Base-by-base conservation (phyloP, 2,329 filamentous ascomycete genomes). In the Scolecobasidium constrictum region DNA sequence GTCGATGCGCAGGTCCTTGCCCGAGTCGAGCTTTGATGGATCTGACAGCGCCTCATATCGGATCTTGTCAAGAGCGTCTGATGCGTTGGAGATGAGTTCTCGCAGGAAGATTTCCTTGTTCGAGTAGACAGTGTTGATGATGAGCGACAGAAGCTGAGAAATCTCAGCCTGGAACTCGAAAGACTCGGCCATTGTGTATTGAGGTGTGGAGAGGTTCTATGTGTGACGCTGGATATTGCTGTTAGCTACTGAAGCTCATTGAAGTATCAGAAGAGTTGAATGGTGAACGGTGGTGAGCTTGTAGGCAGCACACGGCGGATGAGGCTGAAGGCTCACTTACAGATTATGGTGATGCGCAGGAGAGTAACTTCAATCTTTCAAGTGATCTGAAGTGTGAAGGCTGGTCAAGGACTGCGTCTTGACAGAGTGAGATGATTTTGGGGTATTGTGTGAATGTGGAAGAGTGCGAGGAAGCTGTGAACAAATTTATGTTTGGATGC, bases 161-260 rank as follows among this genome's bases (percentile, higher is more conserved):
- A 98, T 98, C 85, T 98, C 92, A 83, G 92, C 92, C 83, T 98
- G 92, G 77, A 96, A 98, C 83, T 96, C 90, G 75, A 98, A 98
- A 57, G 88, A 95, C 77, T 96, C 88, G 26, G 26, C 9, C 26
- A 31, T 31, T 31, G 26, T 31, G 26, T n/a, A 31, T 31, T 31
- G 26, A 31, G 26, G 26, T 31, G 26, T 31, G 9, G n/a, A 31
- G n/a, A n/a, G 26, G 26, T n/a, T 31, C n/a, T 31, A 9, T 31
- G 26, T 31, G 9, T 31, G 26, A n/a, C n/a, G 26, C 26, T 31
- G 26, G n/a, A 31, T n/a, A 31, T 9, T 7, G 26, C 9, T n/a
- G 26, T 31, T 31, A 31, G 26, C n/a, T n/a, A 31, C 26, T 31
- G 26, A 31, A 31, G n/a, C 9, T 7, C 9, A n/a, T 31, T 31